Evolutionary conservation across 2,329 filamentous ascomycete genomes (phyloP).

Genomic region (Pseudogymnoascus sp.): DNA sequence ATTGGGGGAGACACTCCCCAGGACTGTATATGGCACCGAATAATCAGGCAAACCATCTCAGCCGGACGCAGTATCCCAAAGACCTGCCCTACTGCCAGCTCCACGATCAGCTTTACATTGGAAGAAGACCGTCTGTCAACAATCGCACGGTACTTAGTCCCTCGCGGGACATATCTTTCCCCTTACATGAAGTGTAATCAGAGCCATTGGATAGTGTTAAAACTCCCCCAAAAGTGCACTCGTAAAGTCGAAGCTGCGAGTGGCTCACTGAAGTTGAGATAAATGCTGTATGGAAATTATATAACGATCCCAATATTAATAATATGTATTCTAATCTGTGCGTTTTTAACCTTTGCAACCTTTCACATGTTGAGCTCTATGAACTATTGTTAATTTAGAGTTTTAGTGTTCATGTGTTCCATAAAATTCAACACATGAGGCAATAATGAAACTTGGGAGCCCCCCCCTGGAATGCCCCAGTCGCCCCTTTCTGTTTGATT

Average conservation of each 20-base stretch:
- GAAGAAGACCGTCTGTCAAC: neutral
- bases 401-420: neutral
- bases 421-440: neutral
- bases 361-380: neutral
- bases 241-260: neutral
- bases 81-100: neutral
- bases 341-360: neutral
- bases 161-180: neutral
- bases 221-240: neutral
- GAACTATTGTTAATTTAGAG: neutral
- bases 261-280: neutral
- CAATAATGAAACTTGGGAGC: neutral
- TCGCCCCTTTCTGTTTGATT: neutral
- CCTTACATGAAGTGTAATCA: neutral
- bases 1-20: neutral
- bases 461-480: neutral
- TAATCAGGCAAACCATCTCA: neutral
- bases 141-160: neutral
- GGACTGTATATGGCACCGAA: neutral
- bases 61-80: neutral
- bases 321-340: neutral
- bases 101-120: neutral
- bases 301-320: constrained; percentile 3
- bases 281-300: neutral
- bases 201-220: neutral